Conservation (phyloP, 345 rosid genomes). For the Eucalyptus polybractea region DNA sequence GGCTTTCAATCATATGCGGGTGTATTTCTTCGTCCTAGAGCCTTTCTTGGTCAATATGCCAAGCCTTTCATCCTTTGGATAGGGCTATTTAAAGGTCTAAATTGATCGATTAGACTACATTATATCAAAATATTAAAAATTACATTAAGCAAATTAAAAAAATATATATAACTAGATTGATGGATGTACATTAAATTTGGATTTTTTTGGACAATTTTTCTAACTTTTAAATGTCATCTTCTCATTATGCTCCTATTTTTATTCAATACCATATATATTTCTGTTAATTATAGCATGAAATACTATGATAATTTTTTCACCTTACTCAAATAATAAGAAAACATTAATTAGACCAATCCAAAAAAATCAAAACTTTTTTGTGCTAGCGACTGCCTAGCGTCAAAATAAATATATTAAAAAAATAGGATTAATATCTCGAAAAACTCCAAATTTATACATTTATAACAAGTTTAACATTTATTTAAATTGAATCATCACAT, state of each 20-base stretch:
- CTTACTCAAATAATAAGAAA: background rate
- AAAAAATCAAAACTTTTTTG: background rate
- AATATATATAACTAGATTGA: background rate
- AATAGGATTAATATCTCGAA: accelerated
- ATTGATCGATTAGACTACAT: too few species aligned
- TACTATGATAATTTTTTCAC: background rate
- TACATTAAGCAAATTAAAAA: background rate
- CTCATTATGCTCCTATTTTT: too few species aligned
- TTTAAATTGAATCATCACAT: background rate
- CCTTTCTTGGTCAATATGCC: background rate
- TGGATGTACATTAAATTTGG: too few species aligned
- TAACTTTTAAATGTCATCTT: background rate
- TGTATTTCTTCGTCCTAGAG: background rate
- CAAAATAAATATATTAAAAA: background rate
- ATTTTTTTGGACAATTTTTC: background rate
- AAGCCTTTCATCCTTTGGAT: background rate
- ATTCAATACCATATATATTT: background rate
- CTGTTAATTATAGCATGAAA: background rate
- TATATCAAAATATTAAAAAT: background rate
- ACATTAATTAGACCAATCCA: background rate
- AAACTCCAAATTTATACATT: background rate
- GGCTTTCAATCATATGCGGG: background rate
- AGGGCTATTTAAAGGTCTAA: background rate
- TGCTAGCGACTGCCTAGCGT: accelerated
- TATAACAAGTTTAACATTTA: background rate